A percentile compares a stretch with the other conserved stretches of the same genome.
Conservation (phyloP, 148 eudicot species). For the Amaranthus hypochondriacus region DNA sequence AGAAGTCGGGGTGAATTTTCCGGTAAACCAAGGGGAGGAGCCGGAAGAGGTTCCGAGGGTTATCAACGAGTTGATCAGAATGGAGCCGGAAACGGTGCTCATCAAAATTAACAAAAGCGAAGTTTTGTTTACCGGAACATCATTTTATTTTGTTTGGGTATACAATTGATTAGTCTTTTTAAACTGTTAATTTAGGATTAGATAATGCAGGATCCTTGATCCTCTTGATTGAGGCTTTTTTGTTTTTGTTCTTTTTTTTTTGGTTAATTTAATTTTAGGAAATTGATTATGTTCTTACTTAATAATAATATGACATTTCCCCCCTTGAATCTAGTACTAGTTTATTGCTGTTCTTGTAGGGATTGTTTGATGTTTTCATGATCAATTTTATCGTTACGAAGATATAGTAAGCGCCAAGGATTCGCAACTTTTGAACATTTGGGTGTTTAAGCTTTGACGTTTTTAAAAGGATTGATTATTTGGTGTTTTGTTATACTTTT, state of each 20-base stretch:
- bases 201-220: constrained; percentile 5
- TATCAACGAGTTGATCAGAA: constrained; percentile 52
- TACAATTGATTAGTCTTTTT: constrained; percentile 13
- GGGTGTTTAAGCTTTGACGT: not conserved
- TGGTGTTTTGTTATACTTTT: too few species aligned
- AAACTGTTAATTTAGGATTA: constrained; percentile 13
- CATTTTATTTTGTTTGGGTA: constrained; percentile 11
- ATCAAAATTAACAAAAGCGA: constrained; percentile 23
- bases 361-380: not conserved
- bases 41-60: constrained; percentile 34
- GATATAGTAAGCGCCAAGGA: not conserved
- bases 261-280: not conserved
- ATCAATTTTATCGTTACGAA: not conserved
- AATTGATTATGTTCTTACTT: constrained; percentile 8
- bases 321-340: not conserved
- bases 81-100: constrained; percentile 31
- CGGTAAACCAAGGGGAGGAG: constrained; percentile 28
- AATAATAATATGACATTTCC: constrained; percentile 10
- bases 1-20: constrained; percentile 34
- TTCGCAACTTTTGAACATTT: not conserved
- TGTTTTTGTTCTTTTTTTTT: not conserved
- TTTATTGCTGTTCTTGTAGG: not conserved
- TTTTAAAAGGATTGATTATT: too few species aligned
- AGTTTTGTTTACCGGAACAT: constrained; percentile 4
- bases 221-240: constrained; percentile 15